phyloP scores from a whole-genome alignment of 1,139 yeast genomes.

The Meyerozyma guilliermondii region DNA sequence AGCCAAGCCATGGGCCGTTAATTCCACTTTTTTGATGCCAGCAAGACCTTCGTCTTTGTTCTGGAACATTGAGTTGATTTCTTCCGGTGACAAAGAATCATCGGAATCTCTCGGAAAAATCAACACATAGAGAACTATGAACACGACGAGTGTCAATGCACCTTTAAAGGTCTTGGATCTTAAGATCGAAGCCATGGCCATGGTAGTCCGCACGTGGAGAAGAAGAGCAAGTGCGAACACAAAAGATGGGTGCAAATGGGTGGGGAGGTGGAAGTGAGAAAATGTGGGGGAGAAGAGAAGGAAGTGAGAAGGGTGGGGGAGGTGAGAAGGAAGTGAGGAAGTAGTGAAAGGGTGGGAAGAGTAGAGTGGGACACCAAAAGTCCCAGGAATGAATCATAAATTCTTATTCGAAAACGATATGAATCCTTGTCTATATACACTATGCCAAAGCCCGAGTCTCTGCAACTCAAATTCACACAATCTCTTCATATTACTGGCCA shows the following conservation, averaged over 20 bases:
- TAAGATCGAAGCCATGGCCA: not conserved
- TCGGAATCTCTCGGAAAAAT: slow-evolving; percentile 9
- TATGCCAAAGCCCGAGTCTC: too few relatives aligned
- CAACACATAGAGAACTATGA: slow-evolving; percentile 7
- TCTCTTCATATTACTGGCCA: slow-evolving; percentile 53
- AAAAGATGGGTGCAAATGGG: not conserved
- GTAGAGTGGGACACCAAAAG: too few relatives aligned
- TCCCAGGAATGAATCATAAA: too few relatives aligned
- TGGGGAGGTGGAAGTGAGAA: too few relatives aligned
- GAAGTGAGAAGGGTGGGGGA: not conserved
- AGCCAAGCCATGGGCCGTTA: slow-evolving; percentile 26
- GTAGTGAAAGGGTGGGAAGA: too few relatives aligned
- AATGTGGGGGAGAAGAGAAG: not conserved
- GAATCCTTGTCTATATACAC: not conserved
- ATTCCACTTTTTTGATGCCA: slow-evolving; percentile 30
- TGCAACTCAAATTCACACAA: too few relatives aligned
- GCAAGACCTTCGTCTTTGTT: slow-evolving; percentile 31
- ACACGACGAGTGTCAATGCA: not conserved
- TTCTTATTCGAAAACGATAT: too few relatives aligned
- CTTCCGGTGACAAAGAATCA: slow-evolving; percentile 37
- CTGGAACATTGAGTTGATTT: slow-evolving; percentile 37
- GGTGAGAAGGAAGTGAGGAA: too few relatives aligned
- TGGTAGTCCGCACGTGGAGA: not conserved
- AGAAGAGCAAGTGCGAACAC: not conserved
- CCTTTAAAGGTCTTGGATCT: not conserved